These are phyloP conservation scores for Claviceps sorghi DNA, from an alignment of 2,329 filamentous ascomycete species.

Conservation along the genomic window DNA sequence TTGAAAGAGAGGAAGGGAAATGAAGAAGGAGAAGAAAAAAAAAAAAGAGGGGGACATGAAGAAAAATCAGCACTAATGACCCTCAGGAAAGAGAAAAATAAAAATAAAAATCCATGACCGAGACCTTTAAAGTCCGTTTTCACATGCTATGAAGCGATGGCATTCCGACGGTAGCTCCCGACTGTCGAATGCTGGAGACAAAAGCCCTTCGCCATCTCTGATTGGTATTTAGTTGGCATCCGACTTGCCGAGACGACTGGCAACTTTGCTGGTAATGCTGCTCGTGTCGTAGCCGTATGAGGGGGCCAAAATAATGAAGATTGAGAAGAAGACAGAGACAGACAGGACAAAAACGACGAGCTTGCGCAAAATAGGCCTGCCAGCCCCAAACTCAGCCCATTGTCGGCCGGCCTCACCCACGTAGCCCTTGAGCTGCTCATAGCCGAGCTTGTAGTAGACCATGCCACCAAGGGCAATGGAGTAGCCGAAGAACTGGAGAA, in stretches of 20 bases:
- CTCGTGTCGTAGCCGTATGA: conserved; percentile 41
- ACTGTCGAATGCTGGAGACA: neutral
- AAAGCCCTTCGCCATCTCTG: neutral
- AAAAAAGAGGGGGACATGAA: neutral
- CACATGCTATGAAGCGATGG: neutral
- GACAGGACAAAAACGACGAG: conserved; percentile 52
- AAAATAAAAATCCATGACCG: neutral
- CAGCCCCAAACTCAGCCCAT: conserved; percentile 75
- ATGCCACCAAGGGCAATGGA: conserved; percentile 65
- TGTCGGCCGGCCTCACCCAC: conserved; percentile 55
- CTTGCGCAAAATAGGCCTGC: conserved; percentile 65
- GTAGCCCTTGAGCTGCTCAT: conserved; percentile 72
- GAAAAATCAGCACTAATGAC: neutral
- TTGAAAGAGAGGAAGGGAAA: too few species aligned
- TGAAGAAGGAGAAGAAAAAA: conserved; percentile 8
- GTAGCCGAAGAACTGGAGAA: conserved; percentile 73
- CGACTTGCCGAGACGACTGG: conserved; percentile 32
- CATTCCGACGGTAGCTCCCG: neutral
- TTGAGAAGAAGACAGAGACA: conserved; percentile 50
- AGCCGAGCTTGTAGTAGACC: conserved; percentile 70
- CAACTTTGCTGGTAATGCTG: conserved; percentile 32
- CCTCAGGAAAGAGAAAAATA: neutral
- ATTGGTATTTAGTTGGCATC: conserved; percentile 7
- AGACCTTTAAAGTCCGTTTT: neutral
- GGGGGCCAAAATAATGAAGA: conserved; percentile 55